Percentiles rank a stretch among this genome's conserved stretches.
These are phyloP conservation scores for Ogataea trehaloabstinens DNA, from an alignment of 805 yeast species.

Conservation along the genomic window DNA sequence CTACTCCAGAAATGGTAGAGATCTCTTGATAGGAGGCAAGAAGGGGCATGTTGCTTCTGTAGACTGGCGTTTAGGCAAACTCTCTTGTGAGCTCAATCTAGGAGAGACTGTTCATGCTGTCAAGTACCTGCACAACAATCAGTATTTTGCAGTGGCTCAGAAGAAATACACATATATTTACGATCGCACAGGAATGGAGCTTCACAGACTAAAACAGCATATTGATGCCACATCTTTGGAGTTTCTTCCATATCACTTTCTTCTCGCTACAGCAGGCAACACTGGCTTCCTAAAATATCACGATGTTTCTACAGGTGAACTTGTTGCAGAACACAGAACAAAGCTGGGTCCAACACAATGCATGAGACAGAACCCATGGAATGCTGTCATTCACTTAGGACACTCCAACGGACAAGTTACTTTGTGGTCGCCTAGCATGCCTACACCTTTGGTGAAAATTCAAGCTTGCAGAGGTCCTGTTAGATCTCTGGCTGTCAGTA, in stretches of 20 bases:
- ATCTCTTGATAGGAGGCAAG: slow-evolving; percentile 77
- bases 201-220: slow-evolving; percentile 89
- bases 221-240: slow-evolving; percentile 80
- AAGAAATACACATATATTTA: slow-evolving; percentile 91
- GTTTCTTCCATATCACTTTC: slow-evolving; percentile 88
- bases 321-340: slow-evolving; percentile 81
- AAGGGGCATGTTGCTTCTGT: slow-evolving; percentile 95
- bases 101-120: slow-evolving; percentile 91
- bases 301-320: slow-evolving; percentile 89
- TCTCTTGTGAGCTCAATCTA: slow-evolving; percentile 78
- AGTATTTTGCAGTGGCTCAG: slow-evolving; percentile 95
- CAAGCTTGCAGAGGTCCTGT: slow-evolving; percentile 86
- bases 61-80: slow-evolving; percentile 88
- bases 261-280: slow-evolving; percentile 84
- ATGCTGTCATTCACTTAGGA: slow-evolving; percentile 91
- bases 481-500: slow-evolving; percentile 77
- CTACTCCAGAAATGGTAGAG: slow-evolving; percentile 86
- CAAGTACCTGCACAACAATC: slow-evolving; percentile 87
- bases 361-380: slow-evolving; percentile 91
- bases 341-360: slow-evolving; percentile 87
- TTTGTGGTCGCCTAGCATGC: slow-evolving; percentile 88
- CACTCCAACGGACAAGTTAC: slow-evolving; percentile 91
- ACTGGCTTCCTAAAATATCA: slow-evolving; percentile 89
- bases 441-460: slow-evolving; percentile 79
- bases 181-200: slow-evolving; percentile 86